Percentiles rank a stretch among this genome's conserved stretches.
Evolutionary conservation across 2,329 filamentous ascomycete genomes (phyloP).

Genomic region (Fusarium sp.): DNA sequence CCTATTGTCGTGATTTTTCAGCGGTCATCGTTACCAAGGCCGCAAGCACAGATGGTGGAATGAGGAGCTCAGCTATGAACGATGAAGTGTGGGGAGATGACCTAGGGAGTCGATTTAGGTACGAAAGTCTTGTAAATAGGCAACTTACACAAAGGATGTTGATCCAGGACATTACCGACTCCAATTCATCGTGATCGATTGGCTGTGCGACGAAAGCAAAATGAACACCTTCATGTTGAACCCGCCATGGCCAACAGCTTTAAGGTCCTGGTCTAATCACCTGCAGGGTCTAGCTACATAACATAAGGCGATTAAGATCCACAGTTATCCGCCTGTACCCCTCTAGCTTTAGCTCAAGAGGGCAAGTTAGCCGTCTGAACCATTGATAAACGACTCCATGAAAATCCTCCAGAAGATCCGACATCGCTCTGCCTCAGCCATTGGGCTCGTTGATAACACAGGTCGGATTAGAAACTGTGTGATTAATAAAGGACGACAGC

Average conservation of each 20-base stretch:
- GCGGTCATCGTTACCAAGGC: no score
- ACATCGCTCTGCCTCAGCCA: slow-evolving; percentile 40
- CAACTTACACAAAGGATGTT: no score
- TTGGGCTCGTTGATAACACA: background rate
- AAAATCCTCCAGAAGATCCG: slow-evolving; percentile 35
- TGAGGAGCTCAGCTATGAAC: no score
- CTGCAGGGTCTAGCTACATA: slow-evolving; percentile 1
- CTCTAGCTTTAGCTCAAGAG: background rate
- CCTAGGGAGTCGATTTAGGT: no score
- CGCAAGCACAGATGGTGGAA: no score
- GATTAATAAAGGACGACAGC: background rate
- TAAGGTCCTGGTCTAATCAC: background rate
- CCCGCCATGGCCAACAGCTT: background rate
- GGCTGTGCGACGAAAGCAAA: no score
- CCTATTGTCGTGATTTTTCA: no score
- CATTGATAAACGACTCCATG: slow-evolving; percentile 29
- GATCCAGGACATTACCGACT: no score
- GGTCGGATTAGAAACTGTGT: background rate
- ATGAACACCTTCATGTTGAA: no score
- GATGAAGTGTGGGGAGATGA: no score
- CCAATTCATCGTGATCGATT: no score
- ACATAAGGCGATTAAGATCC: slow-evolving; percentile 17
- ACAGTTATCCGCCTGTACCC: slow-evolving; percentile 43
- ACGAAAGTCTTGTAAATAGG: no score
- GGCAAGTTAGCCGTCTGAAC: slow-evolving; percentile 15